Base-by-base conservation (phyloP, 192 early-diverging fungal species). In the Funneliformis geosporum region DNA sequence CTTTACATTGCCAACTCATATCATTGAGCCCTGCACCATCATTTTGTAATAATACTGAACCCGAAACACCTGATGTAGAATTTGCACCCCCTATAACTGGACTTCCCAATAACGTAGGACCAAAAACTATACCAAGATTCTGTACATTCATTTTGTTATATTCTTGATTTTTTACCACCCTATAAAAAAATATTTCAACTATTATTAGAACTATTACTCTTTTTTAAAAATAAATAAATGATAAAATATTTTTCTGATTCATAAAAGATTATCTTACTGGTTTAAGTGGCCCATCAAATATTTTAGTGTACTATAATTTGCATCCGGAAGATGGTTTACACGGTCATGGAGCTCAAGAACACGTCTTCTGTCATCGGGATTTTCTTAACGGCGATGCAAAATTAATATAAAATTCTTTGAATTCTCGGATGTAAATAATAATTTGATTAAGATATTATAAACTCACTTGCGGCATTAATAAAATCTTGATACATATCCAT, bases 101-200 rank as follows among this genome's bases (percentile, higher is more conserved):
- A 76, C 25, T 65, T 12, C 75, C 62, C 76, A 95, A 84, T 59
- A 96, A 82, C 8, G 96, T 98, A 14, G 96, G 95, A 9, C 96
- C 96, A 92, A 97, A 98, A 9, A 99, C 93, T 62, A 98, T 95
- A 38, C 93, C 87, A 65, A 99, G 85, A 80, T 99, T 99, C 44
- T 90, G 85, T 14, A 89, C 85, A 40, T 89, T 91, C 97, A 99
- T 99, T 86, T 93, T 94, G 78, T 96, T 99, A 25, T 88, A 87
- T 40, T 85, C 83, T 79, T 96, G 92, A 75, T 95, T 87, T 39
- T 86, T 84, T 79, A 94, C 91, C 47, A 99, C 86, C n/a, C 92
- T 94, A 79, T 4, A 59, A 60, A 60, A 25, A 38, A 82, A 39
- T 70, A 67, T 65, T 10, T 66, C 5, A 25, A 72, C 42, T 27